These are phyloP conservation scores for Ganoderma meredithae DNA, from an alignment of 1,284 basidiomycete genomes.

Conservation along the genomic window DNA sequence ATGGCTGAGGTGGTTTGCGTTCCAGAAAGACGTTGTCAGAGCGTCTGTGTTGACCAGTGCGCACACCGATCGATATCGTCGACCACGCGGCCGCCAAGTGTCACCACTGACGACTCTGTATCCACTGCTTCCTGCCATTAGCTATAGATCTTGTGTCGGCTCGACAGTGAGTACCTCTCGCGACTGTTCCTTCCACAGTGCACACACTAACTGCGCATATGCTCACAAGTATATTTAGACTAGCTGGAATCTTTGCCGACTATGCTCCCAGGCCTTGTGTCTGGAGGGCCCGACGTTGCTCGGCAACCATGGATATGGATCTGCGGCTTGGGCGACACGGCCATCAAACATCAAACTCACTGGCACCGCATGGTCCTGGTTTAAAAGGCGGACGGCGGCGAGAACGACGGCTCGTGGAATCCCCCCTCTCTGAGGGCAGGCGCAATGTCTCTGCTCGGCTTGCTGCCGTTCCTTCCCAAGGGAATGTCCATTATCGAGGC, in stretches of 20 bases:
- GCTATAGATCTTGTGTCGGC: no score
- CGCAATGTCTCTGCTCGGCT: not conserved
- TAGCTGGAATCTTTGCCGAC: not conserved
- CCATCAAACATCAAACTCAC: not conserved
- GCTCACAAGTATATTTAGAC: no score
- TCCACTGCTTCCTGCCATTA: no score
- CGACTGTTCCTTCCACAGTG: no score
- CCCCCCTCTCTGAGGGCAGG: not conserved
- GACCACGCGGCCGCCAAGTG: no score
- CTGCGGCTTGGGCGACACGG: not conserved
- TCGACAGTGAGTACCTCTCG: no score
- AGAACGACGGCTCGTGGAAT: not conserved
- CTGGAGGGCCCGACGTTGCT: not conserved
- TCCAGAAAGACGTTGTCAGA: no score
- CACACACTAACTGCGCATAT: no score
- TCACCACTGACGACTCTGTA: no score
- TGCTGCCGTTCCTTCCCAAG: not conserved
- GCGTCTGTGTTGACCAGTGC: no score
- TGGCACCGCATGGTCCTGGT: not conserved
- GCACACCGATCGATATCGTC: no score
- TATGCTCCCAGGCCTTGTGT: not conserved
- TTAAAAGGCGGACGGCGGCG: not conserved
- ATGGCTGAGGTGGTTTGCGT: no score
- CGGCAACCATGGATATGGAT: not conserved
- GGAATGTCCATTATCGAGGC: not conserved